Conservation (phyloP, 305 asterid species). For the Withania somnifera region DNA sequence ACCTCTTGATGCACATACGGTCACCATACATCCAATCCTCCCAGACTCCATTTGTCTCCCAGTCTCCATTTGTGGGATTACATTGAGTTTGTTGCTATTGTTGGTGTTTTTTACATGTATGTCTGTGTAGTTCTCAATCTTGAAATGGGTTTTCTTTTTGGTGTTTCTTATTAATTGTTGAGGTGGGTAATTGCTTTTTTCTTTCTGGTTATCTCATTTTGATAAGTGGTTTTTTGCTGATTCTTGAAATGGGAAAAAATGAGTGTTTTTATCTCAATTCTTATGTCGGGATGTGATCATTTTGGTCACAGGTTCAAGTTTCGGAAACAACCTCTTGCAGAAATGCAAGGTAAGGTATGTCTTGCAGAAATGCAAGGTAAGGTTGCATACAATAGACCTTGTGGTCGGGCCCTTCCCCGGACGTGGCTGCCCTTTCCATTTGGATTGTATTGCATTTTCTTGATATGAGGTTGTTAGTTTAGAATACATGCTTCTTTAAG, state of each 20-base stretch:
- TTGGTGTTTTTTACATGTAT: background rate
- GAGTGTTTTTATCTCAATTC: background rate
- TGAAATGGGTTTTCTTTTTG: background rate
- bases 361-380: too few relatives aligned
- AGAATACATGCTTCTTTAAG: background rate
- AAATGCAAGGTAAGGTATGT: too few relatives aligned
- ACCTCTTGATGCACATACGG: too few relatives aligned
- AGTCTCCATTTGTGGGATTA: too few relatives aligned
- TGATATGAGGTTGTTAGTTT: background rate
- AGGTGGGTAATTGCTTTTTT: background rate
- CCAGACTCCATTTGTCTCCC: too few relatives aligned
- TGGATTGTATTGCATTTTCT: background rate
- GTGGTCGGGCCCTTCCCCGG: too few relatives aligned
- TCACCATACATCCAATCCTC: too few relatives aligned
- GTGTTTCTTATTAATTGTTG: background rate
- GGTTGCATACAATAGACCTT: too few relatives aligned
- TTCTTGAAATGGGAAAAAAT: background rate
- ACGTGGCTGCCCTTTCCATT: too few relatives aligned
- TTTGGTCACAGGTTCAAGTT: too few relatives aligned
- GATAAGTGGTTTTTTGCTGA: background rate
- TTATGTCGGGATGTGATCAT: background rate
- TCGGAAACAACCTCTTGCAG: too few relatives aligned
- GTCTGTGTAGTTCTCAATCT: background rate
- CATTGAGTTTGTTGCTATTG: constrained; percentile 14
- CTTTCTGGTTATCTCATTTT: background rate